Evolutionary conservation across 2,329 filamentous ascomycete species (phyloP), one percentile per base, ranked within the genome.

Genomic region (Colletotrichum sp.): DNA sequence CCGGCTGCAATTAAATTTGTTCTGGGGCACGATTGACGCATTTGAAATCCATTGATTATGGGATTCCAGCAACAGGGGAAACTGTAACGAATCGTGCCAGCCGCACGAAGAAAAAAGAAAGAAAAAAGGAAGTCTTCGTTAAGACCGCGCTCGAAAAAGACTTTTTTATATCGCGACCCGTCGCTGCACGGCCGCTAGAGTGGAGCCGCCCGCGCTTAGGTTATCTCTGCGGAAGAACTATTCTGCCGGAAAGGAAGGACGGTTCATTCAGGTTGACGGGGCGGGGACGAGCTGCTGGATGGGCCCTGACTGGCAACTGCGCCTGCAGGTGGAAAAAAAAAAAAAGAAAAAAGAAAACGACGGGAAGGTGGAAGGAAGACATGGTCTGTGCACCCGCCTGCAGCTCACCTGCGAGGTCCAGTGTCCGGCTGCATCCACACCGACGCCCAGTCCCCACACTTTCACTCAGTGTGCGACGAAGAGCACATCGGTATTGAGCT

Each of bases 21-120:
- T 95, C 94, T 96, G 90, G 90, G 93, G 92, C 92, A 91, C 90
- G 91, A 94, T 91, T 92, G 94, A 96, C 94, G 93, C 94, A 52
- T 92, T 80, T 85, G 86, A 86, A 78, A 87, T 89, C 87, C 88
- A 89, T 92, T 86, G 85, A 80, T 82, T 83, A 79, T 83, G 83
- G 87, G 88, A 92, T 89, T 89, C 90, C 93, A 94, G 94, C 93
- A 96, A 96, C 93, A 94, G 92, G 93, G 93, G 91, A 90, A 91
- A 91, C 73, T 83, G 87, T 86, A 83, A 86, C 86, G n/a, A 66
- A 59, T 76, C 65, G 91, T 93, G 92, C 92, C 92, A 88, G 93
- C 94, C 94, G 94, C 94, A 96, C 93, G 89, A 95, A 92, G 90
- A 89, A 87, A 87, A 90, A 43, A 91, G 86, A 82, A 85, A 81